Conservation (phyloP, 768 basidiomycete species). For the Naganishia vishniacii region DNA sequence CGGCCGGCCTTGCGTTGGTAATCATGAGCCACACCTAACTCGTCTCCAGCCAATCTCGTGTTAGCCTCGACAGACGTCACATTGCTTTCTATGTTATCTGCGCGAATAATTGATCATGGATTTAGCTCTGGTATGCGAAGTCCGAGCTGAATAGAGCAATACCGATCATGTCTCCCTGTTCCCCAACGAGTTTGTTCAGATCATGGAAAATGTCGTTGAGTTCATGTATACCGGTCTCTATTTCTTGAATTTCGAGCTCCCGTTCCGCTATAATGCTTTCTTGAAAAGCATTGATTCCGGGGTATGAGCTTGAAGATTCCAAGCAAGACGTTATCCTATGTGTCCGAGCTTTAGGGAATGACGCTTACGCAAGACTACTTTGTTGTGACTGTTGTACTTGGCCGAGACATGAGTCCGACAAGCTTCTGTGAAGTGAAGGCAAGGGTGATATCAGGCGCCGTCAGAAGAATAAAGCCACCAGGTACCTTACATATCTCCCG, state of each 20-base stretch:
- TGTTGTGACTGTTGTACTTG: not conserved
- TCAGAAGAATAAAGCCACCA: no score
- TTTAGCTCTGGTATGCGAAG: no score
- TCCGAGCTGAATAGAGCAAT: slow-evolving; percentile 39
- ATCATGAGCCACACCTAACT: slow-evolving; percentile 79
- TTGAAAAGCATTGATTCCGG: slow-evolving; percentile 78
- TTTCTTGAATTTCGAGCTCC: slow-evolving; percentile 89
- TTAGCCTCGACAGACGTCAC: slow-evolving; percentile 78
- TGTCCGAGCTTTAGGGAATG: no score
- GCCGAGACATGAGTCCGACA: not conserved
- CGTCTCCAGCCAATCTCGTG: slow-evolving; percentile 73
- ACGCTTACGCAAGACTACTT: not conserved
- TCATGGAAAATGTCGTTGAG: slow-evolving; percentile 93
- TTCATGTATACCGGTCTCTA: slow-evolving; percentile 94
- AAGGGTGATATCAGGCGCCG: no score
- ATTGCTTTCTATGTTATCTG: slow-evolving; percentile 94
- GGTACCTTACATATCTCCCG: no score
- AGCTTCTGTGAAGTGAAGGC: no score
- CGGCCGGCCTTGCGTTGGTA: slow-evolving; percentile 92
- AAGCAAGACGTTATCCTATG: no score
- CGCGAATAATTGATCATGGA: not conserved
- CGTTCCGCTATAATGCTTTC: slow-evolving; percentile 91
- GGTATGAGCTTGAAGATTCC: not conserved
- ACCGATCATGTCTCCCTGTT: slow-evolving; percentile 95
- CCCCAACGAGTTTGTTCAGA: slow-evolving; percentile 84